Base-by-base conservation (phyloP, 768 basidiomycete genomes). In the Tricholoma flavovirens region DNA sequence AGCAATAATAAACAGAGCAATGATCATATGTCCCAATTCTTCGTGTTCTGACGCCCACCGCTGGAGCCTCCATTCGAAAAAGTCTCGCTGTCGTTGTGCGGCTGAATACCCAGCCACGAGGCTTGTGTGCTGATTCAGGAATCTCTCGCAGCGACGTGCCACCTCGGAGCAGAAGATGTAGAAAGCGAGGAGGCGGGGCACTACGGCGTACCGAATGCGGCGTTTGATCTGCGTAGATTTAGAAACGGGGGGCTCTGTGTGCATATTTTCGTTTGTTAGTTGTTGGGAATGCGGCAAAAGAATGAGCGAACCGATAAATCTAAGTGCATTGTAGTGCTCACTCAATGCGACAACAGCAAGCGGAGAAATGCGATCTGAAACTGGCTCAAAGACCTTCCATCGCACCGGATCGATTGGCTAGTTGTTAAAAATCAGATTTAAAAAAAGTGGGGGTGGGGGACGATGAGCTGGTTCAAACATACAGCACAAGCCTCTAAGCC, bases 391-490 rank as follows among this genome's bases (percentile, higher is more conserved):
- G 21, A 59, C 42, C 14, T 53, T 65, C 59, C 60, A 61, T 3
- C 59, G 58, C 5, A 59, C 38, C 3, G 64, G 64, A 35, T 61
- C 60, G 17, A 63, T 36, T 12, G 62, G 60, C 64, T 65, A 33
- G 4, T 33, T 15, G 14, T n/a, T 21, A 2, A n/a, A 29, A 10
- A 11, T 30, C 32, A 55, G 42, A n/a, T 11, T n/a, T n/a, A 26
- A 12, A n/a, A 32, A 21, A 15, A 4, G 3, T 1, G 19, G 12
- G 0, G 19, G 26, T 24, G 12, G 0, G 19, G 26, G 15, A 5
- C 3, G 7, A n/a, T 11, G 4, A 11, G 15, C 24, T 12, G 42
- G 1, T 29, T 36, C 17, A 30, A 58, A 35, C 52, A 22, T 45
- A 65, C 64, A 5, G 53, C 42, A 33, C 62, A 65, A 6, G 53